A percentile compares a stretch with the other conserved stretches of the same genome.
phyloP scores from a whole-genome alignment of 2,329 filamentous ascomycete species.

The Paraphoma chrysanthemicola region DNA sequence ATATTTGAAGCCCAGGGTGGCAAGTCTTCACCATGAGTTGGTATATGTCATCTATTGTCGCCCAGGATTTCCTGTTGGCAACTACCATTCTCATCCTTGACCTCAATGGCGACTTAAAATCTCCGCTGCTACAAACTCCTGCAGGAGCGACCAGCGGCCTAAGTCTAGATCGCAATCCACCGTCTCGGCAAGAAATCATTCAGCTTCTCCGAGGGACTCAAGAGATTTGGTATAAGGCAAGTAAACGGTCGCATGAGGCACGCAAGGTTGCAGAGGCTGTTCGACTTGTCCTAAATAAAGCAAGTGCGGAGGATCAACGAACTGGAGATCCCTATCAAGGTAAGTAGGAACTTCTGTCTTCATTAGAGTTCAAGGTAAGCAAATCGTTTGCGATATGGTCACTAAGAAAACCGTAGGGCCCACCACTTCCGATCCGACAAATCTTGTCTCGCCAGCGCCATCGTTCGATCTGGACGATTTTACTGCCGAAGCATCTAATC shows the following conservation, averaged over 20 bases:
- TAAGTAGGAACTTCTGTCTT: constrained; percentile 4
- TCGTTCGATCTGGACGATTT: constrained; percentile 25
- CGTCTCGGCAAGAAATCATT: constrained; percentile 33
- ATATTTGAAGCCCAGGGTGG: constrained; percentile 9
- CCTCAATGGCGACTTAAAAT: constrained; percentile 38
- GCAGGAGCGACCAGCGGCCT: constrained; percentile 9
- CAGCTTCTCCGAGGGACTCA: constrained; percentile 28
- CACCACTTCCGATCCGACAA: not conserved
- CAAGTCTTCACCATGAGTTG: constrained; percentile 51
- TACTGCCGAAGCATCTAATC: not conserved
- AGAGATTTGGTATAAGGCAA: constrained; percentile 31
- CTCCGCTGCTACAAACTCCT: constrained; percentile 14
- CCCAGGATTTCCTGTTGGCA: constrained; percentile 57
- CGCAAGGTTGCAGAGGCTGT: constrained; percentile 37
- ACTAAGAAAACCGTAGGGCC: constrained; percentile 1
- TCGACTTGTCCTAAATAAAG: constrained; percentile 35
- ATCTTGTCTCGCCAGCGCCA: constrained; percentile 12
- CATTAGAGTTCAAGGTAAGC: not conserved
- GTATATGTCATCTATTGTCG: constrained; percentile 53
- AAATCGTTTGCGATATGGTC: not conserved
- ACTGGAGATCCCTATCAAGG: constrained; percentile 4
- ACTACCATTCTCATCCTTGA: constrained; percentile 57
- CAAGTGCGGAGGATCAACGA: constrained; percentile 2
- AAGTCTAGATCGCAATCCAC: constrained; percentile 26
- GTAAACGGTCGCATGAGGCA: constrained; percentile 39